phyloP scores from a whole-genome alignment of 2,329 filamentous ascomycete species.

The Rutstroemia sp. region DNA sequence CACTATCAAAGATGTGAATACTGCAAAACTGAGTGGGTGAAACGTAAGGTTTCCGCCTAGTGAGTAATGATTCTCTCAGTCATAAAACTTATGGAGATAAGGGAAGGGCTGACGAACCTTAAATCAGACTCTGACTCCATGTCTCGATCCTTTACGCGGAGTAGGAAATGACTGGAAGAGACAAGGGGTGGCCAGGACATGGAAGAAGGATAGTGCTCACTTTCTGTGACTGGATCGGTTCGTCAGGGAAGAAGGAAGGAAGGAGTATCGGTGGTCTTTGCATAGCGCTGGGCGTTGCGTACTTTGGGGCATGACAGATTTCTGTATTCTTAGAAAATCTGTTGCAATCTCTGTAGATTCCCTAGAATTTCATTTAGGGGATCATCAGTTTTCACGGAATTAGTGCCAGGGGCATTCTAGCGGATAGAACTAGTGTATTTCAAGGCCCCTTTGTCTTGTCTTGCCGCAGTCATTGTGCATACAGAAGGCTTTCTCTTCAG shows the following conservation, averaged over 20 bases:
- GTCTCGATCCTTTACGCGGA: not conserved
- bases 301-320: not conserved
- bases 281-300: not conserved
- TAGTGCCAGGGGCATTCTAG: too few relatives aligned
- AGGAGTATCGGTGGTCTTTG: not conserved
- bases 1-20: not conserved
- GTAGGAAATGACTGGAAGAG: not conserved
- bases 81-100: not conserved
- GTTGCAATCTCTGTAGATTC: not conserved
- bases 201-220: not conserved
- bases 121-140: not conserved
- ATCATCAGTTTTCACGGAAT: too few relatives aligned
- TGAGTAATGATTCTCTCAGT: not conserved
- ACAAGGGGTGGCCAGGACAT: not conserved
- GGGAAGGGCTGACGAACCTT: not conserved
- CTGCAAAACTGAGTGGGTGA: not conserved
- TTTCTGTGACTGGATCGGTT: not conserved
- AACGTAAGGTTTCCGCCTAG: not conserved
- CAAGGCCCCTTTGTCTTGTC: too few relatives aligned
- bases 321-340: not conserved
- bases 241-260: not conserved
- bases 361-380: not conserved
- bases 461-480: too few relatives aligned
- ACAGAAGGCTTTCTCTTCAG: too few relatives aligned
- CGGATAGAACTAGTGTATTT: too few relatives aligned